These are phyloP conservation scores for Sphenostylis stenocarpa DNA, from an alignment of 306 rosid species.

Conservation along the genomic window DNA sequence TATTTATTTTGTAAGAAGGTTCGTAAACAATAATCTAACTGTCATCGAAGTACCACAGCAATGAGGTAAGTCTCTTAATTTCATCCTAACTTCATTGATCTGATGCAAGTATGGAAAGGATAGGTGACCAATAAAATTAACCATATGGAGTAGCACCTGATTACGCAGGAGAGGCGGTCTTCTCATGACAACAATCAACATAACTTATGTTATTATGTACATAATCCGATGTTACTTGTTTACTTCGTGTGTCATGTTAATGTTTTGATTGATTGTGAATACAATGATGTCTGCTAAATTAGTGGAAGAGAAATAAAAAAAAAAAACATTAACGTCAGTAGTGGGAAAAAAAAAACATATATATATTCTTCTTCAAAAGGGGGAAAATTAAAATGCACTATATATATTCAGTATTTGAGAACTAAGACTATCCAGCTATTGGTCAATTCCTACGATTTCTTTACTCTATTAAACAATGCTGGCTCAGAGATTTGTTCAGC, in stretches of 20 bases:
- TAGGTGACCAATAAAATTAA: background rate
- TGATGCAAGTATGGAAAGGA: background rate
- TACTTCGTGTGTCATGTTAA: background rate
- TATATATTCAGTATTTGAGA: slow-evolving; percentile 43
- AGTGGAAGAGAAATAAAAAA: background rate
- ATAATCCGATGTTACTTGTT: background rate
- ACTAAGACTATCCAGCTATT: slow-evolving; percentile 51
- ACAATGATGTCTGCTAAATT: background rate
- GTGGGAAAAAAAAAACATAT: background rate
- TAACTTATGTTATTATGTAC: background rate
- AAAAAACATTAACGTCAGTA: background rate
- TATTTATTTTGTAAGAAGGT: background rate
- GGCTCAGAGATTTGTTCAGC: slow-evolving; percentile 38
- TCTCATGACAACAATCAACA: background rate
- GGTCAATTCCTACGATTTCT: slow-evolving; percentile 50
- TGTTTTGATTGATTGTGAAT: background rate
- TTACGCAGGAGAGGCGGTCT: background rate
- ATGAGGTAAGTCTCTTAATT: background rate
- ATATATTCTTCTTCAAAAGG: background rate
- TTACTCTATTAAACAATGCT: slow-evolving; percentile 39
- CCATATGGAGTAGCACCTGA: background rate
- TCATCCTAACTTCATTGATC: too few relatives aligned
- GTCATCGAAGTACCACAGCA: background rate
- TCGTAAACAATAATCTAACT: background rate
- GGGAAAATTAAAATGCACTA: slow-evolving; percentile 2